Base-by-base conservation (phyloP, 148 eudicot genomes). In the Selenicereus undatus region DNA sequence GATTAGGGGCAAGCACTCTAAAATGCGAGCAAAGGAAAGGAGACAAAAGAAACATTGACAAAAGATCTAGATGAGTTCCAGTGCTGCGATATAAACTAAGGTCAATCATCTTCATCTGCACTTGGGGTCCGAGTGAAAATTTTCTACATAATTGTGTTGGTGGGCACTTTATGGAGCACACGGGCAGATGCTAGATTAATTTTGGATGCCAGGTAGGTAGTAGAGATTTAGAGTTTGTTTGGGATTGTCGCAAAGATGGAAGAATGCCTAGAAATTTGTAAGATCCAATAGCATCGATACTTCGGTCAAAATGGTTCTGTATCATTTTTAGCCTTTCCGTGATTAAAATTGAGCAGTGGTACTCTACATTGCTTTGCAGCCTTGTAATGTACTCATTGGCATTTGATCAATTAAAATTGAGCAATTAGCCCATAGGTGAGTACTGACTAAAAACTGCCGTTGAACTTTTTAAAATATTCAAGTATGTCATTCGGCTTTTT, bases 11-110 rank as follows among this genome's bases (percentile, higher is more conserved):
- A 84, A 81, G 71, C 87, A 84, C 27, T 85, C 93, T 29, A 80
- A 58, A 75, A 90, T 83, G 82, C 89, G 90, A 18, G 88, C 90
- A 54, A 90, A 89, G 83, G 88, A 89, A 73, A 87, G 91, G 80
- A 88, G 95, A 80, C 88, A 82, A 58, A 76, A 22, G 50, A 48
- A 13, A 36, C 42, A 51, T 30, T 54, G 8, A 27, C 45, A 8
- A 18, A 75, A 54, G 21, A 27, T 29, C 32, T 54, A 29, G 43
- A 20, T 54, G 35, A 50, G 36, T 24, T 74, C 20, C 4, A 24
- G 76, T 71, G 70, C 10, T 65, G 70, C 24, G 16, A 26, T 11
- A 26, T 24, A n/a, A 65, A 8, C 26, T 24, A 54, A 54, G 60
- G 18, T 13, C 62, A 56, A 56, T 56, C 62, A 3, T 56, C 20